phyloP scores from a whole-genome alignment of 495 filamentous ascomycete species.

The Podospora comata region DNA sequence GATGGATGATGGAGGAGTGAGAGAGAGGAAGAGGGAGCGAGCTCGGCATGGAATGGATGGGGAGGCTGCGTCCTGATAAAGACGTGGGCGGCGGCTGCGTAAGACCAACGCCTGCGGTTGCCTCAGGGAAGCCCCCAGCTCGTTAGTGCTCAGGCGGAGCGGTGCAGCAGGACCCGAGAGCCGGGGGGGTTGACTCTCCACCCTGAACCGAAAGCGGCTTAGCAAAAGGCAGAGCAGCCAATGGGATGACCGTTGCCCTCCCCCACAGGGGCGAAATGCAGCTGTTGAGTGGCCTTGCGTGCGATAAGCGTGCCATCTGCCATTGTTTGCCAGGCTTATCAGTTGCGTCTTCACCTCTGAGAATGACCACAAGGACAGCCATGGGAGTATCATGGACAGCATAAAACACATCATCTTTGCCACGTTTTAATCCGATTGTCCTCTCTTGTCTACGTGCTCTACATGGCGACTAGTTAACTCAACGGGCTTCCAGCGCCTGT shows the following conservation, averaged over 20 bases:
- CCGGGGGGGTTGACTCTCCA: slow-evolving; percentile 22
- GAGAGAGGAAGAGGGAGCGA: slow-evolving; percentile 28
- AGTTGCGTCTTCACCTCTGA: slow-evolving; percentile 5
- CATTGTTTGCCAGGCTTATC: slow-evolving; percentile 2
- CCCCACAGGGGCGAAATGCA: slow-evolving; percentile 27
- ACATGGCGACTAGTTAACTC: not conserved
- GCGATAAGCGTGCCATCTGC: slow-evolving; percentile 18
- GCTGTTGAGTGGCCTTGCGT: slow-evolving; percentile 8
- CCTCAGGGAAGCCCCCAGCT: slow-evolving; percentile 26
- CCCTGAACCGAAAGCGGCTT: slow-evolving; percentile 19
- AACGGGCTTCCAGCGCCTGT: not conserved
- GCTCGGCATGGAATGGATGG: slow-evolving; percentile 25
- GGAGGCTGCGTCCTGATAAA: slow-evolving; percentile 37
- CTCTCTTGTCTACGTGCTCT: not conserved
- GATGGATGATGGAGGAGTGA: slow-evolving; percentile 41
- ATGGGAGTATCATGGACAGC: not conserved
- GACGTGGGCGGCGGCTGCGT: slow-evolving; percentile 30
- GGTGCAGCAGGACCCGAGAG: slow-evolving; percentile 12
- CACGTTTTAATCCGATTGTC: not conserved
- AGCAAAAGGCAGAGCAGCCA: slow-evolving; percentile 31
- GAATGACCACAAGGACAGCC: slow-evolving; percentile 1
- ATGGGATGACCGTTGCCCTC: slow-evolving; percentile 16
- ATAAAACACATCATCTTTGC: not conserved
- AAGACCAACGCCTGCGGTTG: slow-evolving; percentile 27
- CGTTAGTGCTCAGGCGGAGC: slow-evolving; percentile 14